Evolutionary conservation across 805 yeast genomes (phyloP), one percentile per base, ranked within the genome.

Genomic region (Candida suzukii): DNA sequence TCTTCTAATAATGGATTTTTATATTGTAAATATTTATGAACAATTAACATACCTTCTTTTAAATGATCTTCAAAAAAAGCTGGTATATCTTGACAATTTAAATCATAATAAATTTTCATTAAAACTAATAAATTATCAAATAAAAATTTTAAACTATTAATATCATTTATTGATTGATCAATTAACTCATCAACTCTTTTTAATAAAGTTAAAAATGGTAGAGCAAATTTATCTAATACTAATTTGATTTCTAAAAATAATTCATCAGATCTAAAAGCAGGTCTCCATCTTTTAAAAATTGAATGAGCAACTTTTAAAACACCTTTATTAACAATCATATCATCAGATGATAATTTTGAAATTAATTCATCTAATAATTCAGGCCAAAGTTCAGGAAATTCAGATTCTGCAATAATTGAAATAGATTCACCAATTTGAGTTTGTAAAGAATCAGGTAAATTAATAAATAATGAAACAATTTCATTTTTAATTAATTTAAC

Each of bases 51-150:
- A 41, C 95, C 88, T 16, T 64, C 67, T 32, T 71, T 66, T 61
- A 93, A 65, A 58, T 93, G 76, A 63, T 93, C 98, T 64, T 95
- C 99, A 58, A 93, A 93, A 57, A 91, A 93, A 63, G 90, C 99
- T 1, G 99, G 99, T 41, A 93, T 83, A 63, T 93, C 99, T 65
- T 95, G 99, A 63, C 97, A 91, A 61, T 93, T 93, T 54, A 93
- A 76, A 60, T 93, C 99, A 58, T 80, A 88, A 63, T 86, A 95
- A 29, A 95, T 76, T 58, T 93, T 91, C 28, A 83, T 63, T 41
- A 90, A 69, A 19, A 88, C 63, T 39, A 83, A 65, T 50, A 90
- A 61, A 42, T 83, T 85, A 26, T 84, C 91, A 50, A 88, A 75
- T 35, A 83, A 68, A 2, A 80, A 66, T 27, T 56, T 57, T 44